Conservation (phyloP, 2,329 filamentous ascomycete species). For the Pyrenophora graminea region DNA sequence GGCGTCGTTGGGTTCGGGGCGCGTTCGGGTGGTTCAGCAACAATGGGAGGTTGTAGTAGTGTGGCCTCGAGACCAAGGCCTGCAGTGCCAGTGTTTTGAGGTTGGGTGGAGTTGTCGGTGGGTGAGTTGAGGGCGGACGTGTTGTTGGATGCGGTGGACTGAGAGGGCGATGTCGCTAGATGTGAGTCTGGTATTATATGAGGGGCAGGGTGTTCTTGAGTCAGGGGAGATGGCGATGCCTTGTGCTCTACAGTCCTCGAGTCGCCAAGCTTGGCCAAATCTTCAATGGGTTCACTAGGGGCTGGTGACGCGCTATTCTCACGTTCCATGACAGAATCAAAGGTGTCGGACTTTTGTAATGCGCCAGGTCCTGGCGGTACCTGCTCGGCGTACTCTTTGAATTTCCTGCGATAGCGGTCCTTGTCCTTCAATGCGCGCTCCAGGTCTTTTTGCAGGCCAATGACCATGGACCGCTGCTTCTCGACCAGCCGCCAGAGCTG, state of each 20-base stretch:
- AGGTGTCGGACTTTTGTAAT: constrained; percentile 41
- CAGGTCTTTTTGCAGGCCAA: constrained; percentile 91
- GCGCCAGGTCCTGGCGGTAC: constrained; percentile 45
- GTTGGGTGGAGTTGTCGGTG: constrained; percentile 41
- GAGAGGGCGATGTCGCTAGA: constrained; percentile 38
- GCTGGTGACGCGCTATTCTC: constrained; percentile 47
- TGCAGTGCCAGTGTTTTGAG: constrained; percentile 27
- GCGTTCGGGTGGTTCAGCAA: constrained; percentile 16
- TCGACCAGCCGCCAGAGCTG: constrained; percentile 96
- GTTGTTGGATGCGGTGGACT: constrained; percentile 34
- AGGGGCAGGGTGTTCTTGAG: constrained; percentile 23
- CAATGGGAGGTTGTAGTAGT: constrained; percentile 20
- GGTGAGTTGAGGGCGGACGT: constrained; percentile 38
- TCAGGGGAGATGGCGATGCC: constrained; percentile 21
- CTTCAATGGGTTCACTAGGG: constrained; percentile 38
- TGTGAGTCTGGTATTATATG: constrained; percentile 37
- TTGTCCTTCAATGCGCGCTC: constrained; percentile 92
- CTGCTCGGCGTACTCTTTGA: constrained; percentile 72
- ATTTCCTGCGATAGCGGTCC: constrained; percentile 86
- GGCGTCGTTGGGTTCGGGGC: constrained; percentile 18
- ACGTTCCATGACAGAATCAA: constrained; percentile 41
- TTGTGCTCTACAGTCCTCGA: constrained; percentile 29
- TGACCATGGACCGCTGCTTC: constrained; percentile 91
- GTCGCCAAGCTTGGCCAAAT: constrained; percentile 26
- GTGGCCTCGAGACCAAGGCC: constrained; percentile 32